Evolutionary conservation across 805 yeast genomes (phyloP).

Genomic region (Metschnikowia proteae): DNA sequence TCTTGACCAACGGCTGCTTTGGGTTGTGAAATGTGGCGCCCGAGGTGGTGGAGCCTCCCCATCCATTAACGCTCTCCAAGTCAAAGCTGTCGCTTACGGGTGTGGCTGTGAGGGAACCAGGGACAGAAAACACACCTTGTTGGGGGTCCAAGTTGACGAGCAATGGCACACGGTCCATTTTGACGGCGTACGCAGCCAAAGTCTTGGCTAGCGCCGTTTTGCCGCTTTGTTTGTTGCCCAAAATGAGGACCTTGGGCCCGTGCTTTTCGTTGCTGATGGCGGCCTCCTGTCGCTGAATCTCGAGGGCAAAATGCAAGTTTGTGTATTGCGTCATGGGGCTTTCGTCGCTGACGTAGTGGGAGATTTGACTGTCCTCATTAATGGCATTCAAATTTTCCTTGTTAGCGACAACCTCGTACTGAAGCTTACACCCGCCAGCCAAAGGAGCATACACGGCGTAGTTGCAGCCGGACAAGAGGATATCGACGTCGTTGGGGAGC

Average conservation of each 20-base stretch:
- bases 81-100: constrained; percentile 80
- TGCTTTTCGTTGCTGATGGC: constrained; percentile 30
- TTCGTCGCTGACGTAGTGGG: constrained; percentile 69
- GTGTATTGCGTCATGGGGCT: constrained; percentile 60
- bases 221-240: constrained; percentile 74
- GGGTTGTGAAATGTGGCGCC: constrained; percentile 76
- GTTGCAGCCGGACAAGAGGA: constrained; percentile 37
- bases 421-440: constrained; percentile 62
- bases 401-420: constrained; percentile 35
- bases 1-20: constrained; percentile 85
- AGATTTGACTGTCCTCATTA: constrained; percentile 36
- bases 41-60: constrained; percentile 66
- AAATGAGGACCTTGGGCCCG: constrained; percentile 60
- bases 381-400: constrained; percentile 23
- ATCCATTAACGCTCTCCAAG: constrained; percentile 66
- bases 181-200: constrained; percentile 70
- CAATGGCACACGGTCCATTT: constrained; percentile 63
- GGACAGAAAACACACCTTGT: constrained; percentile 65
- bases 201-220: constrained; percentile 73
- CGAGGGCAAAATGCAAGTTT: constrained; percentile 73
- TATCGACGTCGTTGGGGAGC: constrained; percentile 63
- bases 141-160: constrained; percentile 77
- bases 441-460: constrained; percentile 38
- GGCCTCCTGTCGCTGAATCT: constrained; percentile 42
- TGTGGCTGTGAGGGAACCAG: constrained; percentile 83